Evolutionary conservation across 306 rosid species (phyloP).

Genomic region (Ormosia semicastrata): DNA sequence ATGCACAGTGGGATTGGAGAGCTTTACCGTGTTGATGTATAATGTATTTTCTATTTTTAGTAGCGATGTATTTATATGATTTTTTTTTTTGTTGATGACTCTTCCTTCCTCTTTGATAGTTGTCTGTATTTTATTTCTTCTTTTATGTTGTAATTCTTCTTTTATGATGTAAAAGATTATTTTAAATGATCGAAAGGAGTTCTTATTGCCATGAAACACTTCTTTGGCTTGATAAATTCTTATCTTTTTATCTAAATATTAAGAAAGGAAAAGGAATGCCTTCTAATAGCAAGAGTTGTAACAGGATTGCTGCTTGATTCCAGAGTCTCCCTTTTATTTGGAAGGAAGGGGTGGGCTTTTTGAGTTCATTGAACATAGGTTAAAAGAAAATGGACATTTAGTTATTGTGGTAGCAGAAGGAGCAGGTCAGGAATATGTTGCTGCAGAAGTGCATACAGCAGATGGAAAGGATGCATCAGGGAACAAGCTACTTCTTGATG

Average conservation of each 20-base stretch:
- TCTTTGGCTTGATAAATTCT: neutral
- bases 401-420: constrained; percentile 97
- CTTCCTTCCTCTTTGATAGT: neutral
- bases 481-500: constrained; percentile 79
- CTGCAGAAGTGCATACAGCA: constrained; percentile 46
- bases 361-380: constrained; percentile 72
- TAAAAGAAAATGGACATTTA: constrained; percentile 88
- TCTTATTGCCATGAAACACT: neutral
- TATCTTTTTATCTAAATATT: neutral
- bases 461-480: constrained; percentile 85
- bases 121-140: neutral
- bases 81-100: neutral
- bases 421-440: constrained; percentile 84
- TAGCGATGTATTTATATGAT: neutral
- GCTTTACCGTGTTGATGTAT: neutral
- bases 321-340: constrained; percentile 92
- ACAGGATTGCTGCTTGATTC: constrained; percentile 99
- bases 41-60: neutral
- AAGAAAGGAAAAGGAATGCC: constrained; percentile 17
- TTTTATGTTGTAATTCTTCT: neutral
- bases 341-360: constrained; percentile 91
- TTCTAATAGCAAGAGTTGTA: constrained; percentile 42
- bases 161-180: neutral
- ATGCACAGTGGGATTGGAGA: neutral
- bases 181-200: neutral